A percentile compares a stretch with the other conserved stretches of the same genome.
These are phyloP conservation scores for Astragalus glycyphyllos DNA, from an alignment of 306 rosid species.

Conservation along the genomic window DNA sequence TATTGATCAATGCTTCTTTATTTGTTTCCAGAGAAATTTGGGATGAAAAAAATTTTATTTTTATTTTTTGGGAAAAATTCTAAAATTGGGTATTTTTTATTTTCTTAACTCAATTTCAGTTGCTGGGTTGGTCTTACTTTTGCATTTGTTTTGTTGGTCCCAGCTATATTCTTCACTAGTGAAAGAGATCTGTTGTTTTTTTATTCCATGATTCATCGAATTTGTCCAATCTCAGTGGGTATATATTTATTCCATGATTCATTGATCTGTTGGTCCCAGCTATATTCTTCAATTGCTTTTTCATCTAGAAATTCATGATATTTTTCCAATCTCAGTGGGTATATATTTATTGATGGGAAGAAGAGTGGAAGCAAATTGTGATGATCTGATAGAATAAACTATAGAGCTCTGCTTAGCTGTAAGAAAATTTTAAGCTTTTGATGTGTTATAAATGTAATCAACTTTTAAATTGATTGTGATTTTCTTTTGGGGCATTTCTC, in stretches of 20 bases:
- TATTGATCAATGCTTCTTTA: not conserved
- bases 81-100: not conserved
- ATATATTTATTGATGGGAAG: no score
- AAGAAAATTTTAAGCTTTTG: conserved; percentile 1
- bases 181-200: not conserved
- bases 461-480: conserved; percentile 1
- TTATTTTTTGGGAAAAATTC: not conserved
- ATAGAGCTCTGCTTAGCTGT: not conserved
- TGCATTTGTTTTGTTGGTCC: no score
- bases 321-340: not conserved
- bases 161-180: no score
- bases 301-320: not conserved
- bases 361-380: not conserved
- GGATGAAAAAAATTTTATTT: not conserved
- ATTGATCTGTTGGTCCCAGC: no score
- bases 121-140: not conserved
- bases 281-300: no score
- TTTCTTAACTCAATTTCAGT: conserved; percentile 12
- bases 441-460: conserved; percentile 9
- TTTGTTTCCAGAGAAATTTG: not conserved
- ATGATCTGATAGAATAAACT: conserved; percentile 21
- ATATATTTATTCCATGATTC: no score
- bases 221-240: no score
- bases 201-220: no score
- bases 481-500: not conserved